Percentiles rank a stretch among this genome's conserved stretches.
These are phyloP conservation scores for Laguncularia racemosa DNA, from an alignment of 345 rosid genomes.

Conservation along the genomic window DNA sequence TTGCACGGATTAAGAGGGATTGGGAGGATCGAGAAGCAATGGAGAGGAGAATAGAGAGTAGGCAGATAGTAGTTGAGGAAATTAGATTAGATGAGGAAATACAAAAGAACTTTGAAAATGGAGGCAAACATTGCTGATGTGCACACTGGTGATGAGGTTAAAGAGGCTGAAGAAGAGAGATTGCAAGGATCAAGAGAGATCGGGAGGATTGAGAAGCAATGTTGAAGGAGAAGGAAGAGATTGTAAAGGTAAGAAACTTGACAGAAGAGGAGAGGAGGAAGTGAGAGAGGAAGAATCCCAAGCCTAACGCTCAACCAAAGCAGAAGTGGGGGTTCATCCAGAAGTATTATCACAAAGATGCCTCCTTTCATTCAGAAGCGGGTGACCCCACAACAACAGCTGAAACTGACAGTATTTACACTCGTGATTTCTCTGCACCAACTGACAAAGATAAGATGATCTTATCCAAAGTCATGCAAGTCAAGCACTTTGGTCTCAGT, in stretches of 20 bases:
- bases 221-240: slow-evolving; percentile 32
- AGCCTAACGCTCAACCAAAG: slow-evolving; percentile 22
- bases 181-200: slow-evolving; percentile 31
- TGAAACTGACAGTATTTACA: slow-evolving; percentile 20
- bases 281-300: slow-evolving; percentile 37
- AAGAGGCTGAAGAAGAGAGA: slow-evolving; percentile 34
- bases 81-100: background rate
- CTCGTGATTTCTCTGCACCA: slow-evolving; percentile 31
- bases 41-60: slow-evolving; percentile 3
- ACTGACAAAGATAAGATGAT: slow-evolving; percentile 40
- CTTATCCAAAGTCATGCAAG: slow-evolving; percentile 36
- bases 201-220: slow-evolving; percentile 29
- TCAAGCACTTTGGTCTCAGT: slow-evolving; percentile 36
- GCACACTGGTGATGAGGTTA: slow-evolving; percentile 24
- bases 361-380: slow-evolving; percentile 29
- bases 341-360: slow-evolving; percentile 35
- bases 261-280: slow-evolving; percentile 38
- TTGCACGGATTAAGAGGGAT: slow-evolving; percentile 31
- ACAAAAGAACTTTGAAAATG: slow-evolving; percentile 5
- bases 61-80: slow-evolving; percentile 10
- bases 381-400: slow-evolving; percentile 24
- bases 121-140: slow-evolving; percentile 7
- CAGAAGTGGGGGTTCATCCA: slow-evolving; percentile 40
- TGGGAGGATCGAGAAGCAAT: slow-evolving; percentile 24
- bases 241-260: slow-evolving; percentile 30